phyloP scores from a whole-genome alignment of 495 filamentous ascomycete species.

The Lasiosphaeria hispida region DNA sequence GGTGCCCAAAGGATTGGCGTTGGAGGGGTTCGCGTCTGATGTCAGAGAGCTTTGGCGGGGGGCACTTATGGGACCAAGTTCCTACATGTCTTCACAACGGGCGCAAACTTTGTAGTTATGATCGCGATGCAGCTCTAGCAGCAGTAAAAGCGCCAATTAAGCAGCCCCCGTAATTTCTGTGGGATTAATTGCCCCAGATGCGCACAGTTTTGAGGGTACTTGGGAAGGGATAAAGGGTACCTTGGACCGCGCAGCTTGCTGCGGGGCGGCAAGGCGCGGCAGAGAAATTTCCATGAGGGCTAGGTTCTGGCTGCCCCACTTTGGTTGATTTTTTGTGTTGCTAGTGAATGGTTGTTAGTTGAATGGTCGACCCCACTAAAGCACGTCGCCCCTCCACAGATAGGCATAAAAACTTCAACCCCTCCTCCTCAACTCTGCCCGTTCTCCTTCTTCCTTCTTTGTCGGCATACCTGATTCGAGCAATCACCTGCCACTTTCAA shows the following conservation, averaged over 20 bases:
- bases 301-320: slow-evolving; percentile 20
- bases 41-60: no score
- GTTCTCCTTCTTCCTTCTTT: slow-evolving; percentile 30
- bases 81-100: no score
- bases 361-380: slow-evolving; percentile 22
- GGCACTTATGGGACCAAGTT: no score
- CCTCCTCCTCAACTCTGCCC: slow-evolving; percentile 24
- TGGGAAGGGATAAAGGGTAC: no score
- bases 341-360: slow-evolving; percentile 13
- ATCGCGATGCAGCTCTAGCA: no score
- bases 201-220: neutral
- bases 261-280: slow-evolving; percentile 26
- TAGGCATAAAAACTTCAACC: slow-evolving; percentile 32
- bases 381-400: slow-evolving; percentile 25
- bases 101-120: no score
- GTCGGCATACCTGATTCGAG: slow-evolving; percentile 40
- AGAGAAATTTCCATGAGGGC: slow-evolving; percentile 24
- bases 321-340: slow-evolving; percentile 23
- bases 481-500: slow-evolving; percentile 36
- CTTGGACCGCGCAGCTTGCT: slow-evolving; percentile 13
- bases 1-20: no score
- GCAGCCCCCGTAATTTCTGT: no score
- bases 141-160: no score
- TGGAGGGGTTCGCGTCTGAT: no score
- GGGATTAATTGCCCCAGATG: neutral